A percentile compares a stretch with the other conserved stretches of the same genome.
These are phyloP conservation scores for Cubamyces sp. DNA, from an alignment of 768 basidiomycete species.

Conservation along the genomic window DNA sequence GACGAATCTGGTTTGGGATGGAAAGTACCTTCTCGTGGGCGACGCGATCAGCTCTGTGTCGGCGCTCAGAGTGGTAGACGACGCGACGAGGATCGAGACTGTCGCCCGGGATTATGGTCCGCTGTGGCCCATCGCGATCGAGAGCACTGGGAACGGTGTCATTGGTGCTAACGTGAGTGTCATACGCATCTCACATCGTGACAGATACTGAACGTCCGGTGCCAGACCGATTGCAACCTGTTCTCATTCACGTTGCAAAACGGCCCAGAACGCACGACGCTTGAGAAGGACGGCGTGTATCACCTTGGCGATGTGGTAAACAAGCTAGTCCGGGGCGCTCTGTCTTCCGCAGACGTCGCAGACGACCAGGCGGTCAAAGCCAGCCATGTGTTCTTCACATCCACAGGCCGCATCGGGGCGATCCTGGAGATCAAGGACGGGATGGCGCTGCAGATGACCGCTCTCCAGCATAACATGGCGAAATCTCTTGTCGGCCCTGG, in stretches of 20 bases:
- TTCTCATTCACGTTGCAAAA: constrained; percentile 60
- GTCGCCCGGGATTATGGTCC: constrained; percentile 78
- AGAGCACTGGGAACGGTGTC: constrained; percentile 57
- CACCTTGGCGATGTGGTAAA: constrained; percentile 79
- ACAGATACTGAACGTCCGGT: background rate
- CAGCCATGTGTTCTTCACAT: constrained; percentile 74
- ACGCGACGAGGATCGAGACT: constrained; percentile 39
- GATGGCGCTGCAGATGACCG: constrained; percentile 62
- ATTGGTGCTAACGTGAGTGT: constrained; percentile 76
- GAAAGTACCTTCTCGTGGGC: constrained; percentile 64
- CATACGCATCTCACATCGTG: constrained; percentile 9
- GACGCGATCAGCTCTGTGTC: constrained; percentile 84
- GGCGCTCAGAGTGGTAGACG: constrained; percentile 54
- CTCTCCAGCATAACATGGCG: constrained; percentile 76
- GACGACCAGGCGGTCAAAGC: constrained; percentile 49
- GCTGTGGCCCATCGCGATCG: constrained; percentile 72
- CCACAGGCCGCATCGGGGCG: constrained; percentile 78
- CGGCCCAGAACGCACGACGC: constrained; percentile 44
- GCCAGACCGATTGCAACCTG: constrained; percentile 67
- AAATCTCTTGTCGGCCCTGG: constrained; percentile 55
- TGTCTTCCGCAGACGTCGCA: constrained; percentile 50
- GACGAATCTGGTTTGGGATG: constrained; percentile 61
- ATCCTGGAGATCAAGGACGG: constrained; percentile 62
- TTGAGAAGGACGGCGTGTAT: constrained; percentile 72
- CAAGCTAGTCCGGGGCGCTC: constrained; percentile 68